phyloP scores from a whole-genome alignment of 257 asterid genomes.

The Plantago elongata region DNA sequence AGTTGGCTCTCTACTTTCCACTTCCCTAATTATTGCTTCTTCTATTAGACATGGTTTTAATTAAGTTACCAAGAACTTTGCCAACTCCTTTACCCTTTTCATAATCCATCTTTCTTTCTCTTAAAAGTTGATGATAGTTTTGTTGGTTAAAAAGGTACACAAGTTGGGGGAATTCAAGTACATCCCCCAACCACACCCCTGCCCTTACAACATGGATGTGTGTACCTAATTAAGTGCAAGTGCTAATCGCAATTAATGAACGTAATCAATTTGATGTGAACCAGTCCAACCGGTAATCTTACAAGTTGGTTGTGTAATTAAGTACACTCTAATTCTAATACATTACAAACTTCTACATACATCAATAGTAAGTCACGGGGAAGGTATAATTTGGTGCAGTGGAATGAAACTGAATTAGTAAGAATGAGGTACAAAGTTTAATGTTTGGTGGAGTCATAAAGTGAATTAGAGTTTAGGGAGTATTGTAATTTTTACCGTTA shows the following conservation, averaged over 20 bases:
- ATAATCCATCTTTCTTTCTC: conserved; percentile 20
- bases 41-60: conserved; percentile 6
- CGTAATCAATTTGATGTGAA: conserved; percentile 7
- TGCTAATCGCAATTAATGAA: conserved; percentile 30
- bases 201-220: conserved; percentile 16
- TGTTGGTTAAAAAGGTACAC: conserved; percentile 15
- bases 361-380: too few species aligned
- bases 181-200: conserved; percentile 9
- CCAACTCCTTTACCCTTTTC: conserved; percentile 17
- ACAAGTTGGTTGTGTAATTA: conserved; percentile 6
- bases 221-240: conserved; percentile 38
- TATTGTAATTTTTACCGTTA: too few species aligned
- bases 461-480: too few species aligned
- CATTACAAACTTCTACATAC: too few species aligned
- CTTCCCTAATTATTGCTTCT: conserved; percentile 37
- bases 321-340: background rate
- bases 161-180: conserved; percentile 24
- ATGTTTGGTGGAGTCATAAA: too few species aligned
- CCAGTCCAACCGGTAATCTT: conserved; percentile 20
- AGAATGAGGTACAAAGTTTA: too few species aligned
- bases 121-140: background rate
- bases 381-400: too few species aligned
- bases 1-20: conserved; percentile 52
- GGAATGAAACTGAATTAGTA: too few species aligned
- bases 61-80: conserved; percentile 9